phyloP scores from a whole-genome alignment of 306 rosid species.

The Malus fusca region DNA sequence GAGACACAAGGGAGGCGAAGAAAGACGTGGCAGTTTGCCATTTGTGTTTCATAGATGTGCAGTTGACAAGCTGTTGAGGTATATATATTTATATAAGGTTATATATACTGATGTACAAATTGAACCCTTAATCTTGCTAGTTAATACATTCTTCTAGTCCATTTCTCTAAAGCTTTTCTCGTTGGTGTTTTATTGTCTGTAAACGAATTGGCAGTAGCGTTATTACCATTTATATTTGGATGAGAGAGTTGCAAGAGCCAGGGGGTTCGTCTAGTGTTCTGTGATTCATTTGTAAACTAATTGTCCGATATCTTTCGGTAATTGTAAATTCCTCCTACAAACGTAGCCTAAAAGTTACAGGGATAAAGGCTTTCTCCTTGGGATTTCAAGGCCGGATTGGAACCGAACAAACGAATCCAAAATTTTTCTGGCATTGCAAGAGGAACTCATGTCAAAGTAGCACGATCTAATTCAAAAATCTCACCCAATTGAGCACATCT shows the following conservation, averaged over 20 bases:
- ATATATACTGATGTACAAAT: constrained; percentile 45
- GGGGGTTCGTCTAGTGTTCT: not conserved
- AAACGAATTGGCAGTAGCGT: not conserved
- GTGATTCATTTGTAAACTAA: not conserved
- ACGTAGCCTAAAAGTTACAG: too few species aligned
- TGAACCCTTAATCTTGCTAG: constrained; percentile 26
- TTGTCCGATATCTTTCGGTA: not conserved
- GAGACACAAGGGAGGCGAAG: constrained; percentile 28
- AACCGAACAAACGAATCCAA: constrained; percentile 12
- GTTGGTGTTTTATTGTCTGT: not conserved
- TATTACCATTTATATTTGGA: not conserved
- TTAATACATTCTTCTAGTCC: constrained; percentile 22
- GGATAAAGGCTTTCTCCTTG: not conserved
- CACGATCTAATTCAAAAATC: too few species aligned
- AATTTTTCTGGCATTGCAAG: not conserved
- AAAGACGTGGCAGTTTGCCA: constrained; percentile 32
- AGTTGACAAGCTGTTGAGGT: constrained; percentile 52
- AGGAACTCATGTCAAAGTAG: not conserved
- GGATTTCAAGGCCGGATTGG: constrained; percentile 15
- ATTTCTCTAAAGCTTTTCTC: not conserved
- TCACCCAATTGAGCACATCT: too few species aligned
- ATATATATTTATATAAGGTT: constrained; percentile 26
- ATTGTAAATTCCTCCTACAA: not conserved
- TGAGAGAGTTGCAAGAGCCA: not conserved
- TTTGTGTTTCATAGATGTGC: constrained; percentile 52